These are phyloP conservation scores for Dissoconium aciculare DNA, from an alignment of 2,329 filamentous ascomycete genomes.

Conservation along the genomic window DNA sequence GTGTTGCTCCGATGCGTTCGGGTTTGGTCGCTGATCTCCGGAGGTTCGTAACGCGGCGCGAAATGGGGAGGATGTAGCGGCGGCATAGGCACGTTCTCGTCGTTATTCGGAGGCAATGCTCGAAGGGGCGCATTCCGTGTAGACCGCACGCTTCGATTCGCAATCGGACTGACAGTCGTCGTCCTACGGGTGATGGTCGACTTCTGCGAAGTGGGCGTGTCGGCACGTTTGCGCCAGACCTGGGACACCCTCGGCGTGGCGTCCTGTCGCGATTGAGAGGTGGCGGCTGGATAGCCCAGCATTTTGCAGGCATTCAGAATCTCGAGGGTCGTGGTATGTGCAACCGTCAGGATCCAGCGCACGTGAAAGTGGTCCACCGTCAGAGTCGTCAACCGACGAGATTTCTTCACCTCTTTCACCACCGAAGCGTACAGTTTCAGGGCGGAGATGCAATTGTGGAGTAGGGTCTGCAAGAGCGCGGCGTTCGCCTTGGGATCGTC, in stretches of 20 bases:
- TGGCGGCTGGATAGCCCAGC: constrained; percentile 31
- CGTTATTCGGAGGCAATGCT: too few species aligned
- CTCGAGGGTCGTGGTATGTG: constrained; percentile 44
- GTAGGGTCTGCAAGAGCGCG: constrained; percentile 27
- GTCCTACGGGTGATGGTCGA: too few species aligned
- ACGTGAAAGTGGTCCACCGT: constrained; percentile 42
- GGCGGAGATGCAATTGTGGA: constrained; percentile 33
- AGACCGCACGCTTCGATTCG: too few species aligned
- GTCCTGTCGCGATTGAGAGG: constrained; percentile 9
- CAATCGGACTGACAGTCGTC: too few species aligned
- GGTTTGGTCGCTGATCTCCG: too few species aligned
- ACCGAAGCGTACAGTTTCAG: constrained; percentile 37
- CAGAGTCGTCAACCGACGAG: constrained; percentile 37
- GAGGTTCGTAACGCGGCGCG: not conserved
- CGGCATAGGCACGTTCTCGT: too few species aligned
- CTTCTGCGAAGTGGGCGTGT: constrained; percentile 31
- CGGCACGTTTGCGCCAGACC: constrained; percentile 21
- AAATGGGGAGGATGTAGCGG: not conserved
- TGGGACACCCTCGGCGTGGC: constrained; percentile 17
- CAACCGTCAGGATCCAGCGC: constrained; percentile 43
- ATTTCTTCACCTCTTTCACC: constrained; percentile 34
- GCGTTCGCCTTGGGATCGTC: constrained; percentile 32
- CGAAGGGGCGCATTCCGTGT: too few species aligned
- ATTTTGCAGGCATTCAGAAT: constrained; percentile 43
- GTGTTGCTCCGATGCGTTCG: too few species aligned